These are phyloP conservation scores for Rubus idaeus DNA, from an alignment of 306 rosid species.

Conservation along the genomic window DNA sequence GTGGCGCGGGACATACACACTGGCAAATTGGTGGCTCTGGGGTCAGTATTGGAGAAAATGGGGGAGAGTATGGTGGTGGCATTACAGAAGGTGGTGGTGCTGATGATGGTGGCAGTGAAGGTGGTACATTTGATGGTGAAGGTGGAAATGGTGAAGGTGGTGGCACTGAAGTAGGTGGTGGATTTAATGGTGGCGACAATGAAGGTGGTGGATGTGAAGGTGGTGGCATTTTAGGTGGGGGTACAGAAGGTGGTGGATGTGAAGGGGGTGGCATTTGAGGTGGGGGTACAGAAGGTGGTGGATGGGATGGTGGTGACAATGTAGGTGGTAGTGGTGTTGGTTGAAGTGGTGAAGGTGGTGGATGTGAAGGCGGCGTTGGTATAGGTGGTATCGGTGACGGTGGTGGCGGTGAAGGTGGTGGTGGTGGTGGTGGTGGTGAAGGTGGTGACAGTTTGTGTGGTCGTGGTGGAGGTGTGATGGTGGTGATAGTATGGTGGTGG, in stretches of 20 bases:
- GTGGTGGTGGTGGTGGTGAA: background rate
- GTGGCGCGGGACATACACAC: background rate
- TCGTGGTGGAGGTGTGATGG: background rate
- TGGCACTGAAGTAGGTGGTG: background rate
- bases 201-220: background rate
- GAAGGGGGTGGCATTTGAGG: conserved; percentile 13
- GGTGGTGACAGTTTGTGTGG: background rate
- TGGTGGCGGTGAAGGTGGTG: background rate
- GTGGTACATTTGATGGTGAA: background rate
- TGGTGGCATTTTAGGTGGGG: background rate
- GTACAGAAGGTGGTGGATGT: background rate
- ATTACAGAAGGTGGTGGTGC: background rate
- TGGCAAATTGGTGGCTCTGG: background rate
- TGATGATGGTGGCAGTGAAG: background rate
- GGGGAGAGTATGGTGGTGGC: background rate
- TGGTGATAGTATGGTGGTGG: too few species aligned
- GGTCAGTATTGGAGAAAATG: background rate
- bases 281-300: conserved; percentile 9
- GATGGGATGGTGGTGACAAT: background rate
- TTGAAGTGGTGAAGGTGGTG: background rate
- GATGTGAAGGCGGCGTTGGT: background rate
- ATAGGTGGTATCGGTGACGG: background rate
- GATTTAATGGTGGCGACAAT: background rate
- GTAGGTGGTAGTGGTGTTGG: background rate
- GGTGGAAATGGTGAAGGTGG: background rate